phyloP scores from a whole-genome alignment of 2,329 filamentous ascomycete species.

The Clarireedia sp. region DNA sequence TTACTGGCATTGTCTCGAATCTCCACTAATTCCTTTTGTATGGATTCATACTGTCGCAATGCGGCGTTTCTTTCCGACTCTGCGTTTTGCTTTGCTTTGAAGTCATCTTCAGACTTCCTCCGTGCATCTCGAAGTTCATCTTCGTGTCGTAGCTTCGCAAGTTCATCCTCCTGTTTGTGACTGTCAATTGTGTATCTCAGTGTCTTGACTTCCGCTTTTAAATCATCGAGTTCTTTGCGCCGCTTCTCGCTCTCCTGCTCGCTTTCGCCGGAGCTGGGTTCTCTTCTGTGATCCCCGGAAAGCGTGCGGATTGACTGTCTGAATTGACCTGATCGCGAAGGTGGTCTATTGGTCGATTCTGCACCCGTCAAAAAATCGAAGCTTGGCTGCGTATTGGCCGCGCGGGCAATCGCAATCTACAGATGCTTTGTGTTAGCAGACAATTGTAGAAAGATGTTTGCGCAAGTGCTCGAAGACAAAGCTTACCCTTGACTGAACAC shows the following conservation, averaged over 20 bases:
- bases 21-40: slow-evolving; percentile 45
- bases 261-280: slow-evolving; percentile 37
- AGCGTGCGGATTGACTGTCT: slow-evolving; percentile 42
- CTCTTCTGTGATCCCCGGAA: slow-evolving; percentile 47
- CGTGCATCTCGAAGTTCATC: slow-evolving; percentile 77
- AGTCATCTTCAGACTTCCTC: slow-evolving; percentile 77
- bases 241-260: slow-evolving; percentile 22
- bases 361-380: slow-evolving; percentile 53
- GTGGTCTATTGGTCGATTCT: slow-evolving; percentile 32
- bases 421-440: not conserved
- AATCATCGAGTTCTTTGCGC: slow-evolving; percentile 54
- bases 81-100: slow-evolving; percentile 55
- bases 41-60: slow-evolving; percentile 40
- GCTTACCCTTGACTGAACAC: slow-evolving; percentile 25
- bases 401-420: slow-evolving; percentile 39
- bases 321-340: slow-evolving; percentile 20
- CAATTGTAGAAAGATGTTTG: not conserved
- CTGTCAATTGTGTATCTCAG: slow-evolving; percentile 83
- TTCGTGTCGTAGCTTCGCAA: slow-evolving; percentile 69
- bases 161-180: slow-evolving; percentile 78
- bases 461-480: not conserved
- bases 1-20: slow-evolving; percentile 42
- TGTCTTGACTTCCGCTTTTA: slow-evolving; percentile 84
- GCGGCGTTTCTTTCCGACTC: slow-evolving; percentile 47
- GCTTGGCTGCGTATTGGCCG: slow-evolving; percentile 43